phyloP scores from a whole-genome alignment of 2,329 filamentous ascomycete species.

The Sporothrix inflata region DNA sequence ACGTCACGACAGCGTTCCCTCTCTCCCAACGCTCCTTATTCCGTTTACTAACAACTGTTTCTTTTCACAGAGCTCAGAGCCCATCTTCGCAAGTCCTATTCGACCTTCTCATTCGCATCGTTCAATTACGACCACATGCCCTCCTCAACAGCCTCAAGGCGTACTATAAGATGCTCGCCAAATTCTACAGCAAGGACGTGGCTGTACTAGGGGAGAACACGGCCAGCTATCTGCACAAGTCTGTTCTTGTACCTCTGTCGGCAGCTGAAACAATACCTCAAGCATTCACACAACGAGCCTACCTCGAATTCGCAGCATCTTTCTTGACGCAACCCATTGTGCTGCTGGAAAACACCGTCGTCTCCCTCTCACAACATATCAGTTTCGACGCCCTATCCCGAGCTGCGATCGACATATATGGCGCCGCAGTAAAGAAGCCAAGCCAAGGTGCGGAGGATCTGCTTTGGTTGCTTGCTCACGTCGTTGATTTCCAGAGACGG shows the following conservation, averaged over 20 bases:
- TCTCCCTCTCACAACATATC: constrained; percentile 44
- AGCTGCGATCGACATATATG: constrained; percentile 46
- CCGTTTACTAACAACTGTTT: background rate
- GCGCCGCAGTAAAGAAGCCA: constrained; percentile 35
- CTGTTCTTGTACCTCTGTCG: constrained; percentile 32
- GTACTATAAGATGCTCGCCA: constrained; percentile 35
- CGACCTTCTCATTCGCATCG: constrained; percentile 31
- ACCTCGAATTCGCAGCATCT: constrained; percentile 44
- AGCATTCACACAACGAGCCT: constrained; percentile 36
- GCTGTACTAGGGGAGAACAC: constrained; percentile 14
- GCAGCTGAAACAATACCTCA: background rate
- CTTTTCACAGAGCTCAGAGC: background rate
- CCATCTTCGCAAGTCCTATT: constrained; percentile 5
- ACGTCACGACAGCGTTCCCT: background rate
- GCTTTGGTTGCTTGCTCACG: constrained; percentile 69
- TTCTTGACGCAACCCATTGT: constrained; percentile 46
- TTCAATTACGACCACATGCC: constrained; percentile 31
- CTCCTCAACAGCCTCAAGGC: constrained; percentile 33
- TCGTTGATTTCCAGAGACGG: constrained; percentile 59
- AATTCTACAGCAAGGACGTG: constrained; percentile 27
- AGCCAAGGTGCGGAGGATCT: constrained; percentile 47
- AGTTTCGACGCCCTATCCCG: constrained; percentile 47
- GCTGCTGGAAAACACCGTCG: constrained; percentile 48
- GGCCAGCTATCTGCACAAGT: constrained; percentile 30
- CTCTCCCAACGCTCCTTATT: background rate